These are phyloP conservation scores for Cladosporium sp. DNA, from an alignment of 2,329 filamentous ascomycete genomes.

Conservation along the genomic window DNA sequence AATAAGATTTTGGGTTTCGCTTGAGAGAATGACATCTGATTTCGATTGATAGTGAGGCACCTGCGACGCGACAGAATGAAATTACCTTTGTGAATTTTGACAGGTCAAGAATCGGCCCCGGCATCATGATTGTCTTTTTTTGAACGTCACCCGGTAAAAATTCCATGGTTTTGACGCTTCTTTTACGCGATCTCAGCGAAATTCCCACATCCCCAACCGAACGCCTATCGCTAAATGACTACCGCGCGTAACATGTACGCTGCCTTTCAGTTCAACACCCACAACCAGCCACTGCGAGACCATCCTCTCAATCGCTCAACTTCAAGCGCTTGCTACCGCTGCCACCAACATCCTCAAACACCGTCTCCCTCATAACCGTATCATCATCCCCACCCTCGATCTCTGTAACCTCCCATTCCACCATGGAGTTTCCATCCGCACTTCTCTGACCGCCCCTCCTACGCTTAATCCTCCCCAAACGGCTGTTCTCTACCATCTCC, in stretches of 20 bases:
- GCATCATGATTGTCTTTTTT: no score
- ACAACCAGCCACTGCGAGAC: not conserved
- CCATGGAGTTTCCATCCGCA: constrained; percentile 56
- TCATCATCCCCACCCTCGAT: constrained; percentile 32
- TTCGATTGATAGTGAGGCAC: no score
- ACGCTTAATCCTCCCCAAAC: constrained; percentile 61
- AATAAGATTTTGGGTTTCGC: constrained; percentile 51
- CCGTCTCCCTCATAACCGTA: not conserved
- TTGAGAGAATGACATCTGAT: no score
- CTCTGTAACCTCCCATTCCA: constrained; percentile 83
- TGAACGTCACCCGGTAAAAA: no score
- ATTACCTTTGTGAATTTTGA: no score
- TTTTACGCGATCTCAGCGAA: not conserved
- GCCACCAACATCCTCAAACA: constrained; percentile 1
- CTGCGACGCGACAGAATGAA: no score
- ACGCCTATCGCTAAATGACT: not conserved
- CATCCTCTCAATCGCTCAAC: constrained; percentile 7
- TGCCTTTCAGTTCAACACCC: not conserved
- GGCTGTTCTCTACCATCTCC: constrained; percentile 68
- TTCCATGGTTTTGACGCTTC: no score
- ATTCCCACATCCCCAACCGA: not conserved
- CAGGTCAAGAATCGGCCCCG: no score
- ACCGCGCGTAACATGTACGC: no score
- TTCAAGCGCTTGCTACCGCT: constrained; percentile 18
- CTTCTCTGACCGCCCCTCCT: constrained; percentile 54